phyloP scores from a whole-genome alignment of 1,284 basidiomycete species.

The Ceratobasidium papillatum region DNA sequence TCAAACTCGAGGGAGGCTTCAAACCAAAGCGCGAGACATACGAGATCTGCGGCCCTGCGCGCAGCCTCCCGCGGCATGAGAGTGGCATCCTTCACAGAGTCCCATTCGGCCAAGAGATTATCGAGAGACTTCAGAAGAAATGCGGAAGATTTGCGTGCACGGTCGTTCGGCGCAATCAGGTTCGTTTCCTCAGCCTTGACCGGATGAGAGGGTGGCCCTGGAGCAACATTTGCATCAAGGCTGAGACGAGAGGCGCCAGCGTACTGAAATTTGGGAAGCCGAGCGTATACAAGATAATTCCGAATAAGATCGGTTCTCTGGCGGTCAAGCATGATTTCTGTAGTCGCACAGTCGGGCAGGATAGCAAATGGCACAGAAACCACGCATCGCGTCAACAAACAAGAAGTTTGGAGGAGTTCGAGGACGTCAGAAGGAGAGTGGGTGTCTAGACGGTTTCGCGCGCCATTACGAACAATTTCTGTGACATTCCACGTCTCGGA shows the following conservation, averaged over 20 bases:
- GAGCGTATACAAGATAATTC: constrained; percentile 72
- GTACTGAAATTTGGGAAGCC: constrained; percentile 57
- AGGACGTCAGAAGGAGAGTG: constrained; percentile 67
- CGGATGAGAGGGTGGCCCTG: background rate
- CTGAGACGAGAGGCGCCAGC: background rate
- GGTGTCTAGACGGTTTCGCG: constrained; percentile 57
- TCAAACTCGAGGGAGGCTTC: constrained; percentile 72
- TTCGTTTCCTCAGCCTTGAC: background rate
- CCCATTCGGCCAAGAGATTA: constrained; percentile 61
- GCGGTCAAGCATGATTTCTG: constrained; percentile 67
- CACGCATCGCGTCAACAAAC: constrained; percentile 58
- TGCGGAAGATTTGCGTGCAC: constrained; percentile 64
- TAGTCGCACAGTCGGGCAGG: constrained; percentile 73
- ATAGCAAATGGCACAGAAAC: constrained; percentile 58
- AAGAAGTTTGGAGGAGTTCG: constrained; percentile 68
- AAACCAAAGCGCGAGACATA: constrained; percentile 70
- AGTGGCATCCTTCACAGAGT: constrained; percentile 48
- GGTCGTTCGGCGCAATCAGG: constrained; percentile 15
- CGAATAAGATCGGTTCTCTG: constrained; percentile 66
- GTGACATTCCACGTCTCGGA: constrained; percentile 72
- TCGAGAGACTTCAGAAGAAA: constrained; percentile 71
- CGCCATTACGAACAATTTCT: constrained; percentile 51
- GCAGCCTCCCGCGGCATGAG: constrained; percentile 58
- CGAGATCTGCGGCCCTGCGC: constrained; percentile 72
- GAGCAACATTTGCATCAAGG: background rate